phyloP scores from a whole-genome alignment of 768 basidiomycete genomes.

The Russula virescens region DNA sequence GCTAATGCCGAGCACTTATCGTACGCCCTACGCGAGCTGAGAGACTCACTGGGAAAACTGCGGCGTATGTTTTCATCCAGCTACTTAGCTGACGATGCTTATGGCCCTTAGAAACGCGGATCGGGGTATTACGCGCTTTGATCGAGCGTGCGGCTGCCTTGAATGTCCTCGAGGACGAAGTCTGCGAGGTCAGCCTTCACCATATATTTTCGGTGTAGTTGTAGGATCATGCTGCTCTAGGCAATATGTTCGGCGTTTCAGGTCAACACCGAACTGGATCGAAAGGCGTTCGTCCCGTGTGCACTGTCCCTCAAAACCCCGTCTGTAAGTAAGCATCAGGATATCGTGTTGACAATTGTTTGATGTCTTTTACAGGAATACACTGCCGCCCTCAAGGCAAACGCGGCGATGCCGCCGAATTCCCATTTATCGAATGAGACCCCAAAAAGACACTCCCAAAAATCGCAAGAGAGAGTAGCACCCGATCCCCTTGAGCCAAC shows the following conservation, averaged over 20 bases:
- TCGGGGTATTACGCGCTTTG: conserved; percentile 71
- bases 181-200: conserved; percentile 20
- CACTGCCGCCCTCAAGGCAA: conserved; percentile 16
- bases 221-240: conserved; percentile 25
- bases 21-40: conserved; percentile 54
- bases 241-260: conserved; percentile 19
- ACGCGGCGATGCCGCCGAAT: neutral
- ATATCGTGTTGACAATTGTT: neutral
- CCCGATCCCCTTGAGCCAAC: conserved; percentile 52
- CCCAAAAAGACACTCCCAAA: conserved; percentile 24
- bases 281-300: conserved; percentile 18
- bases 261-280: conserved; percentile 15
- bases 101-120: conserved; percentile 56
- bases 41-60: conserved; percentile 50
- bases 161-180: conserved; percentile 13
- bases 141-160: conserved; percentile 55
- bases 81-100: neutral
- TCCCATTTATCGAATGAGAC: conserved; percentile 18
- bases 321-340: conserved; percentile 4
- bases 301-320: conserved; percentile 15
- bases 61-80: conserved; percentile 52
- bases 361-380: conserved; percentile 24
- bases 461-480: conserved; percentile 9
- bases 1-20: conserved; percentile 50
- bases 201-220: neutral